Evolutionary conservation across 2,329 filamentous ascomycete genomes (phyloP).

Genomic region (Cladosporium colombiae): DNA sequence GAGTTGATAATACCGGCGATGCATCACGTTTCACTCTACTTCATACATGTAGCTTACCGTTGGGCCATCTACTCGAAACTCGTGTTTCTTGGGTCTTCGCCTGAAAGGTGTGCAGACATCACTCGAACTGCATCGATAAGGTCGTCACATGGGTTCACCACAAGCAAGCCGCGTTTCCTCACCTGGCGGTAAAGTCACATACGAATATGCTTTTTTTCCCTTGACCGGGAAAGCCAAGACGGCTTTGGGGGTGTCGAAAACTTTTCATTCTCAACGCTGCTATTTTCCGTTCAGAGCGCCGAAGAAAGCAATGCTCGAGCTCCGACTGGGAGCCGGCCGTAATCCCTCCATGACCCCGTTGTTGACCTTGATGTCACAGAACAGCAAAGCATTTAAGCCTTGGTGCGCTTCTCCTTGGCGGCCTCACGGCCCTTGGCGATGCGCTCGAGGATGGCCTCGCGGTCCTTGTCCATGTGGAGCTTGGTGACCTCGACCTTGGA

Average conservation of each 20-base stretch:
- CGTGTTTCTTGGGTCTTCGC: not conserved
- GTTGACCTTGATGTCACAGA: constrained; percentile 15
- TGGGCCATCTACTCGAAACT: too few relatives aligned
- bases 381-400: constrained; percentile 21
- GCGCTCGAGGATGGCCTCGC: constrained; percentile 83
- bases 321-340: constrained; percentile 16
- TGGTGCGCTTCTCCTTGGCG: constrained; percentile 57
- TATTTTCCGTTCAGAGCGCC: constrained; percentile 19
- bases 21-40: constrained; percentile 6
- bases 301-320: constrained; percentile 20
- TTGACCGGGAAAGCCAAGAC: constrained; percentile 16
- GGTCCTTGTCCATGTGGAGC: constrained; percentile 97
- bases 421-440: constrained; percentile 79
- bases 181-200: not conserved
- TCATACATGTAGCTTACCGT: not conserved
- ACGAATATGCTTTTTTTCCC: constrained; percentile 1
- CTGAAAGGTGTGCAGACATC: not conserved
- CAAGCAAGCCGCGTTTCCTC: not conserved
- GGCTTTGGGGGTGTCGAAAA: constrained; percentile 18
- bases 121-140: constrained; percentile 4
- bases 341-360: constrained; percentile 18
- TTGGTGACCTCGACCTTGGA: constrained; percentile 98
- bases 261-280: constrained; percentile 21
- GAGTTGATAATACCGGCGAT: constrained; percentile 86
- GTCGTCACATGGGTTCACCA: not conserved